Base-by-base conservation (phyloP, 148 eudicot species). In the Amaranthus hypochondriacus region DNA sequence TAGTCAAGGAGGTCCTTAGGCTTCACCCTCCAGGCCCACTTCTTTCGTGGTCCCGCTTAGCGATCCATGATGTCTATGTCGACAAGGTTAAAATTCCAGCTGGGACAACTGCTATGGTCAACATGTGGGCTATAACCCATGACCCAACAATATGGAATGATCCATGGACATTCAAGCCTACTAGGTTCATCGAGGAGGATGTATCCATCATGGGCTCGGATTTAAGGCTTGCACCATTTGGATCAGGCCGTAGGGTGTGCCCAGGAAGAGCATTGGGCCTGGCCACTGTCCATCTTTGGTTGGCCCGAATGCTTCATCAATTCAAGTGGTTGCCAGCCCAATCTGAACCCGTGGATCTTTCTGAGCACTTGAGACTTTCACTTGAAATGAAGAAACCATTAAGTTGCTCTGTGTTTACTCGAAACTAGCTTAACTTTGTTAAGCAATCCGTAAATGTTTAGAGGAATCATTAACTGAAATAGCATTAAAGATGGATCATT, bases 91-190 rank as follows among this genome's bases (percentile, higher is more conserved):
- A 74, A 52, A 72, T 89, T 68, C 97, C 94, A 8, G 89, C 89
- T 65, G 93, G 94, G 70, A 89, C 97, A 7, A 89, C 92, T 0
- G 97, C 94, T 0, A 89, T 92, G 97, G 94, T 92, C 5, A 92
- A 92, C 84, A 92, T 92, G 97, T 92, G 97, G 97, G 92, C 97
- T 75, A 92, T 92, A 53, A 80, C 92, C 58, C 97, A 87, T 9
- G 94, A 92, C 74, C 86, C 92, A 4, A 28, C 82, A 43, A 73
- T 92, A 46, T 92, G 97, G 97, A 68, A 73, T 52, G 92, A 92
- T 53, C 97, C 97, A 39, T 83, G 83, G 86, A 77, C 78, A 12
- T 92, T 89, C 73, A 81, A 52, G 73, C 94, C 94, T 14, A 82
- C 87, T 12, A 77, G 97, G 75, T 89, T 87, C 79, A 63, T 84